These are phyloP conservation scores for Phytomonas francai DNA, from an alignment of 208 protist species.

Conservation along the genomic window DNA sequence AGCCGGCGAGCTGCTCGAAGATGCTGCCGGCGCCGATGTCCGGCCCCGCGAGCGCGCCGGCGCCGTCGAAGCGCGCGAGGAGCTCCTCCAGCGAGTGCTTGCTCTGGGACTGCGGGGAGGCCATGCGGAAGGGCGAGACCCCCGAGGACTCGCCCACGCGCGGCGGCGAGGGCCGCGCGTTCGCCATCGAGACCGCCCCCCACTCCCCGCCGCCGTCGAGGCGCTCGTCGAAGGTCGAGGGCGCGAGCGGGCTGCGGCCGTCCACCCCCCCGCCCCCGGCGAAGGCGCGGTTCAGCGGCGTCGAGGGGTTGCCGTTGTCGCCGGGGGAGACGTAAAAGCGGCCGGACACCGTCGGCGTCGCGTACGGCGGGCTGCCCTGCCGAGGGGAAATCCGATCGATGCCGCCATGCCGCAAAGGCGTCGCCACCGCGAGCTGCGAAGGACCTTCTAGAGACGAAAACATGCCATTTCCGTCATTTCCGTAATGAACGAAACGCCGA, in stretches of 20 bases:
- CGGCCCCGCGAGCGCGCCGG: constrained; percentile 9
- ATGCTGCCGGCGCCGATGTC: constrained; percentile 16
- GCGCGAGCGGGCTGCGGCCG: not conserved
- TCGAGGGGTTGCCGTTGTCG: too few species aligned
- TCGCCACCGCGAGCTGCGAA: constrained; percentile 1
- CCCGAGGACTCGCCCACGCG: too few species aligned
- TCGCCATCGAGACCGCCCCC: too few species aligned
- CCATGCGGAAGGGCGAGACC: constrained; percentile 29
- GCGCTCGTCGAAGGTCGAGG: not conserved
- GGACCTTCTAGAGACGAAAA: not conserved
- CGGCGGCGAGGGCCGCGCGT: too few species aligned
- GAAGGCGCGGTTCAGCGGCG: too few species aligned
- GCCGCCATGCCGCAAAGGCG: not conserved
- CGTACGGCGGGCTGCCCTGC: too few species aligned
- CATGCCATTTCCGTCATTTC: not conserved
- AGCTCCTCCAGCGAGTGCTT: constrained; percentile 42
- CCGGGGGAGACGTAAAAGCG: too few species aligned
- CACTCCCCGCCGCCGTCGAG: too few species aligned
- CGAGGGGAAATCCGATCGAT: too few species aligned
- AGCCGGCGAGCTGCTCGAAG: constrained; percentile 17
- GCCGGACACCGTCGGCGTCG: too few species aligned
- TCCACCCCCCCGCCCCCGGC: not conserved
- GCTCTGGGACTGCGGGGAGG: constrained; percentile 32
- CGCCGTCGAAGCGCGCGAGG: constrained; percentile 30
- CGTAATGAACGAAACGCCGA: constrained; percentile 25